A percentile compares a stretch with the other conserved stretches of the same genome.
Evolutionary conservation across 2,329 filamentous ascomycete species (phyloP).

Genomic region (Pseudocercospora macadamiae): DNA sequence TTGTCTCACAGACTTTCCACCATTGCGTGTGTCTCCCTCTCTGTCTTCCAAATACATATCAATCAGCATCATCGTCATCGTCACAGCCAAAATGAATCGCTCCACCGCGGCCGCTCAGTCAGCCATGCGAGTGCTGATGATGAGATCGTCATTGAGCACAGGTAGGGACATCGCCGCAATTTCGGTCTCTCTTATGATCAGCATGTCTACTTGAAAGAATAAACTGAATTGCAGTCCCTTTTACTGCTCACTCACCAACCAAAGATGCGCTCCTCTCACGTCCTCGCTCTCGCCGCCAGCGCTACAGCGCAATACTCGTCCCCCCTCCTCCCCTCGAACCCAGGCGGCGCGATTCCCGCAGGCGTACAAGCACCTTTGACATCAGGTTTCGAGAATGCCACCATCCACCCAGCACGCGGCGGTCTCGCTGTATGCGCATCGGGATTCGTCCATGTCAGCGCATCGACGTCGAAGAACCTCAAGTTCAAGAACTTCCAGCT

Average conservation of each 20-base stretch:
- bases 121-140: neutral
- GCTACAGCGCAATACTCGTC: constrained; percentile 18
- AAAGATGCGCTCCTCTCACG: constrained; percentile 7
- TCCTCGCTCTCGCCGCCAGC: constrained; percentile 14
- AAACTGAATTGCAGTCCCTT: neutral
- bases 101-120: neutral
- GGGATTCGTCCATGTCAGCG: constrained; percentile 32
- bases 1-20: neutral
- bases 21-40: neutral
- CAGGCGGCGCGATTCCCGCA: constrained; percentile 23
- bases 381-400: constrained; percentile 23
- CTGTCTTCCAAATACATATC: neutral
- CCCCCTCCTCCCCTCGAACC: constrained; percentile 20
- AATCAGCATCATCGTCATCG: no score
- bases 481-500: constrained; percentile 31
- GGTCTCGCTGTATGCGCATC: constrained; percentile 35
- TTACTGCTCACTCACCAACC: neutral
- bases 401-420: constrained; percentile 29
- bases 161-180: neutral
- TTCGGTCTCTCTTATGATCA: neutral
- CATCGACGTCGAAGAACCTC: constrained; percentile 31
- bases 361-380: constrained; percentile 18
- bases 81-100: neutral
- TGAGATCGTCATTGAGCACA: neutral
- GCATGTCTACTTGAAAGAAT: neutral